Evolutionary conservation across 1,284 basidiomycete species (phyloP).

Genomic region (Stygiomarasmius scandens): DNA sequence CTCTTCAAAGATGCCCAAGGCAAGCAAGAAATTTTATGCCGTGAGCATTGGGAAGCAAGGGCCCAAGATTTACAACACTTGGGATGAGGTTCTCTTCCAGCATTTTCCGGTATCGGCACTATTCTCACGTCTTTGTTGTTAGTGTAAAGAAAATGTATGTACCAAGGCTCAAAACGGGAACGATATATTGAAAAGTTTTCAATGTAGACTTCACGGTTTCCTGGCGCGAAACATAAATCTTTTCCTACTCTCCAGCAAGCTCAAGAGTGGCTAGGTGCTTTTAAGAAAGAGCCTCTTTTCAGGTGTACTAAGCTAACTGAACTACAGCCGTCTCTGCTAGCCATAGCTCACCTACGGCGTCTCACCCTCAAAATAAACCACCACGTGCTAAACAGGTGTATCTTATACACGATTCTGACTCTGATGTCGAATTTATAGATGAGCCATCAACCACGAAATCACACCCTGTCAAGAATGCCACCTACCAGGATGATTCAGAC

Average conservation of each 20-base stretch:
- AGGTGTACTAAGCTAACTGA: background rate
- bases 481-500: background rate
- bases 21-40: slow-evolving; percentile 58
- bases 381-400: background rate
- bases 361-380: background rate
- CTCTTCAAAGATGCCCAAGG: slow-evolving; percentile 31
- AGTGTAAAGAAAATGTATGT: slow-evolving; percentile 46
- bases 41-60: slow-evolving; percentile 56
- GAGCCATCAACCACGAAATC: background rate
- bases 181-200: no score
- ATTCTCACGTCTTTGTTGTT: background rate
- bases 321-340: background rate
- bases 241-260: slow-evolving; percentile 46
- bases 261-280: slow-evolving; percentile 45
- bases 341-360: no score
- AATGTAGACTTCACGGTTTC: slow-evolving; percentile 49
- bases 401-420: slow-evolving; percentile 4
- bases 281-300: background rate
- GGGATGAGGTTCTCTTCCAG: slow-evolving; percentile 49
- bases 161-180: background rate
- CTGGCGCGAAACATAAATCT: slow-evolving; percentile 50
- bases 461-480: no score
- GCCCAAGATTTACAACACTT: slow-evolving; percentile 52
- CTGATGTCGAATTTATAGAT: slow-evolving; percentile 11
- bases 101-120: background rate